Conservation (phyloP, 495 filamentous ascomycete genomes). For the Hapsidospora chrysogenum region DNA sequence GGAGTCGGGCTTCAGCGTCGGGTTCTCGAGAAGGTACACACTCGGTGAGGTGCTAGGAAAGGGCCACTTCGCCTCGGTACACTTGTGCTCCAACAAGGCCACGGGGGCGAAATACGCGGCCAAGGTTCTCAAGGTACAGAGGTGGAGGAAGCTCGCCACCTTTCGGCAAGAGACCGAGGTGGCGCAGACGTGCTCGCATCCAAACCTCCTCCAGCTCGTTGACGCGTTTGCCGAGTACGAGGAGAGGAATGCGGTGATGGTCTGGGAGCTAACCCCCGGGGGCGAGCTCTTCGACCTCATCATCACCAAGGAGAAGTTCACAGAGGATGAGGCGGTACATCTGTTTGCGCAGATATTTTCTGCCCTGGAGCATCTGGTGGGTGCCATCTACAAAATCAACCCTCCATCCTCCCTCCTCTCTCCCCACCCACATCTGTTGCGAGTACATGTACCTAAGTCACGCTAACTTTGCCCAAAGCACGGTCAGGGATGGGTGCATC, state of each 20-base stretch:
- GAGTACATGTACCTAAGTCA: conserved; percentile 1
- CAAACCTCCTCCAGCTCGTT: conserved; percentile 82
- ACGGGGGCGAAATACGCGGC: conserved; percentile 77
- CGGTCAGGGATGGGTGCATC: conserved; percentile 91
- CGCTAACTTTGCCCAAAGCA: conserved; percentile 43
- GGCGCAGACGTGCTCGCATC: conserved; percentile 87
- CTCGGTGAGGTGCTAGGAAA: conserved; percentile 79
- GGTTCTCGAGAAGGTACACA: conserved; percentile 66
- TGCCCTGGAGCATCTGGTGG: conserved; percentile 89
- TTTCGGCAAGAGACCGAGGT: conserved; percentile 92
- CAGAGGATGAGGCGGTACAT: conserved; percentile 66
- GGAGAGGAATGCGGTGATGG: conserved; percentile 80
- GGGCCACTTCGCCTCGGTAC: conserved; percentile 92
- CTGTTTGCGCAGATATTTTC: conserved; percentile 87
- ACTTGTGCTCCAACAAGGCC: conserved; percentile 70
- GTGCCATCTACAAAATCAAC: conserved; percentile 20
- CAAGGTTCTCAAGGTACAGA: conserved; percentile 72
- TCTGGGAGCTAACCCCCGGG: conserved; percentile 75
- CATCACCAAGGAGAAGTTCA: conserved; percentile 71
- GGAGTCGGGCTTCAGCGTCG: conserved; percentile 28
- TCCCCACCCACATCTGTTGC: too few species aligned
- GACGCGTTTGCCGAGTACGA: conserved; percentile 87
- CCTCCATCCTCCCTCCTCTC: too few species aligned
- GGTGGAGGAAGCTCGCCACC: conserved; percentile 60
- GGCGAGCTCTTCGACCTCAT: conserved; percentile 95